These are phyloP conservation scores for Golubevia pallescens DNA, from an alignment of 1,284 basidiomycete species.

Conservation along the genomic window DNA sequence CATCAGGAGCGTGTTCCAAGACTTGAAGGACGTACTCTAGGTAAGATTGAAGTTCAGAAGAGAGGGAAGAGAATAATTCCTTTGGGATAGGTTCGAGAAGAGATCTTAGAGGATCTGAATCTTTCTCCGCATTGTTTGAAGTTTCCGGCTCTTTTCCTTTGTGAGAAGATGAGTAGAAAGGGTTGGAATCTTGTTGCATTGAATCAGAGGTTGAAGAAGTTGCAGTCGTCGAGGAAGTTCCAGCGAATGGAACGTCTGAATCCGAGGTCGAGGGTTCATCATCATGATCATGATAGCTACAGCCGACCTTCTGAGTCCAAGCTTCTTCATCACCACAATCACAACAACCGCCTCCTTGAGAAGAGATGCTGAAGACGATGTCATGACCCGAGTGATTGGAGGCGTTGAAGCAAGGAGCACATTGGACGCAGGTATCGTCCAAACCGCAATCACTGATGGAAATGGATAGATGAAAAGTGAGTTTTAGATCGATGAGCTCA, in stretches of 20 bases:
- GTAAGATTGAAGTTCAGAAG: background rate
- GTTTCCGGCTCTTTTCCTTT: background rate
- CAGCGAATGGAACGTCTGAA: constrained; percentile 8
- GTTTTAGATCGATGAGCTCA: background rate
- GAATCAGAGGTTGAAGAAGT: background rate
- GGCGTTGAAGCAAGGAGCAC: constrained; percentile 55
- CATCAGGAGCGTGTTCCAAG: background rate
- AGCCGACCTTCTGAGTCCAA: constrained; percentile 51
- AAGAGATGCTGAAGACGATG: constrained; percentile 54
- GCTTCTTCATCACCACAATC: constrained; percentile 63
- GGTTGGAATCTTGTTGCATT: background rate
- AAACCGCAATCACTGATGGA: constrained; percentile 45
- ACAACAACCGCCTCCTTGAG: constrained; percentile 54
- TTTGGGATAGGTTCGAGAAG: background rate
- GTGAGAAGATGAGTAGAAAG: background rate
- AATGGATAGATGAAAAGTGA: background rate
- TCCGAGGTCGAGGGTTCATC: background rate
- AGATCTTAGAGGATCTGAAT: background rate
- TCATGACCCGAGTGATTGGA: constrained; percentile 58
- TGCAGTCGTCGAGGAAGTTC: background rate
- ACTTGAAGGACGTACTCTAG: background rate
- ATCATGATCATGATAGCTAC: constrained; percentile 33
- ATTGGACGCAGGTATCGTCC: constrained; percentile 62
- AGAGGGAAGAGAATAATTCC: background rate
- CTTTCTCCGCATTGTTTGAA: background rate